Conservation (phyloP, 2,329 filamentous ascomycete genomes). For the Incumbomyces lentus region DNA sequence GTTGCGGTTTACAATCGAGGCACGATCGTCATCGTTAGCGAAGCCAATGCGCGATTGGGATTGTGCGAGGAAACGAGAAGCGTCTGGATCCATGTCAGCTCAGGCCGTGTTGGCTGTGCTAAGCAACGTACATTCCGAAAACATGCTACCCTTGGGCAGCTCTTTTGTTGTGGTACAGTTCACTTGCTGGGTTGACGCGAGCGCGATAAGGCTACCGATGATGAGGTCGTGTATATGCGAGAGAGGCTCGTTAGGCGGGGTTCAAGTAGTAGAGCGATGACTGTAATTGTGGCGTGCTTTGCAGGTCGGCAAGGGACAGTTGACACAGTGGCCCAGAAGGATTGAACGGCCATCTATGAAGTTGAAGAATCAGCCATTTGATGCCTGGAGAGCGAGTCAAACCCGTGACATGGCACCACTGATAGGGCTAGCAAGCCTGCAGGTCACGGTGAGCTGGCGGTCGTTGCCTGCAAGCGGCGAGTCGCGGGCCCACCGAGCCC, state of each 20-base stretch:
- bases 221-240: neutral
- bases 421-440: too few relatives aligned
- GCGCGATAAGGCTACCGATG: neutral
- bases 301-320: neutral
- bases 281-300: neutral
- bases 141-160: conserved; percentile 45
- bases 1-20: conserved; percentile 35
- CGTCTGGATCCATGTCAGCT: conserved; percentile 52
- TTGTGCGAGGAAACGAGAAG: conserved; percentile 90
- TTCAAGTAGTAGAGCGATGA: neutral
- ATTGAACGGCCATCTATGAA: too few relatives aligned
- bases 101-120: conserved; percentile 28
- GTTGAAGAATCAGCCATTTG: too few relatives aligned
- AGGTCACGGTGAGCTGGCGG: too few relatives aligned
- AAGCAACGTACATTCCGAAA: conserved; percentile 72
- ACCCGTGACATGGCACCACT: too few relatives aligned
- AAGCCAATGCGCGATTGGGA: conserved; percentile 84
- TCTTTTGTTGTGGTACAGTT: conserved; percentile 1
- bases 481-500: neutral
- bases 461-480: conserved; percentile 1
- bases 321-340: conserved; percentile 1
- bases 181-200: neutral
- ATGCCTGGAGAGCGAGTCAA: too few relatives aligned
- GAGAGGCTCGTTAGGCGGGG: neutral
- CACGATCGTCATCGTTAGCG: conserved; percentile 45